Conservation (phyloP, 148 eudicot species). For the Chenopodium formosanum region DNA sequence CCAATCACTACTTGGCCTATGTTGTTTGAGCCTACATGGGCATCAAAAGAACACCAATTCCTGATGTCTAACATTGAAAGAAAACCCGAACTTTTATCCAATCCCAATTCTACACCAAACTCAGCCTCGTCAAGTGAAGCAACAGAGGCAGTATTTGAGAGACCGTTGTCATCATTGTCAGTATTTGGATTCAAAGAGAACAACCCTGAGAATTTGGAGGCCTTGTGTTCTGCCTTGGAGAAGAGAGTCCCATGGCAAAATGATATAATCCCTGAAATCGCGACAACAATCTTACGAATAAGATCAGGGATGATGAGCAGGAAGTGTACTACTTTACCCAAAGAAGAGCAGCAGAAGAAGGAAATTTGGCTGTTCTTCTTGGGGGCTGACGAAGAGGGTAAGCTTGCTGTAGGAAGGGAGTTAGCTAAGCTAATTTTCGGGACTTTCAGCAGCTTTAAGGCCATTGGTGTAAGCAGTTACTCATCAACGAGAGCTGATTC, state of each 20-base stretch:
- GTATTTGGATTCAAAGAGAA: slow-evolving; percentile 40
- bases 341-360: slow-evolving; percentile 24
- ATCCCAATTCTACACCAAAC: slow-evolving; percentile 84
- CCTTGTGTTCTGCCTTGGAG: slow-evolving; percentile 51
- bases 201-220: slow-evolving; percentile 41
- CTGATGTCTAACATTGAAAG: slow-evolving; percentile 22
- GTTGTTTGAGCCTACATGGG: slow-evolving; percentile 42
- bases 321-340: neutral
- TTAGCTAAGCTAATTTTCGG: slow-evolving; percentile 56
- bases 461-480: slow-evolving; percentile 43
- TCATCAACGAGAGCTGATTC: slow-evolving; percentile 48
- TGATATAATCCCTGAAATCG: slow-evolving; percentile 52
- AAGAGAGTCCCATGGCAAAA: slow-evolving; percentile 72
- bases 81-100: slow-evolving; percentile 73
- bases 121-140: slow-evolving; percentile 85
- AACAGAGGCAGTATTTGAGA: slow-evolving; percentile 35
- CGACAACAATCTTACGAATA: slow-evolving; percentile 43
- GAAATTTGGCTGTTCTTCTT: slow-evolving; percentile 62
- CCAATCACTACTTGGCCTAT: slow-evolving; percentile 40
- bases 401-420: slow-evolving; percentile 44
- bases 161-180: neutral
- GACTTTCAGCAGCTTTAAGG: slow-evolving; percentile 33
- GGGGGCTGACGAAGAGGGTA: slow-evolving; percentile 53
- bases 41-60: slow-evolving; percentile 42
- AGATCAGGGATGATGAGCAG: slow-evolving; percentile 36